A percentile compares a stretch with the other conserved stretches of the same genome.
Evolutionary conservation across 2,329 filamentous ascomycete species (phyloP).

Genomic region (Aschersonia sp.): DNA sequence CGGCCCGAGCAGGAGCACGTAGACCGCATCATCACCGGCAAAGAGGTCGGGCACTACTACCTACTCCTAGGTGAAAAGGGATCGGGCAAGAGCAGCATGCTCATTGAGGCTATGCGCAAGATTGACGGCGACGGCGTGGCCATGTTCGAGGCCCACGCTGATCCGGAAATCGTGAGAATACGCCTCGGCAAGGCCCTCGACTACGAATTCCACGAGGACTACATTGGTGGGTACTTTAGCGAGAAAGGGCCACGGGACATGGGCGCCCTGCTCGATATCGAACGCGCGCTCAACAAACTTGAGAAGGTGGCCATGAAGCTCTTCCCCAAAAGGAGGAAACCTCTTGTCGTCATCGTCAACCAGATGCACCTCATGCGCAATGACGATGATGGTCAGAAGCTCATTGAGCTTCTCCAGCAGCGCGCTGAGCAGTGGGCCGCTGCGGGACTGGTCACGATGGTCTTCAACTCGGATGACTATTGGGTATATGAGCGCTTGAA

Average conservation of each 20-base stretch:
- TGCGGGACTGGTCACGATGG: slow-evolving; percentile 73
- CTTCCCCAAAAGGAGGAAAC: slow-evolving; percentile 44
- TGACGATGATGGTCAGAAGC: slow-evolving; percentile 81
- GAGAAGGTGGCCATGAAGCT: slow-evolving; percentile 82
- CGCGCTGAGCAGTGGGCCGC: slow-evolving; percentile 95
- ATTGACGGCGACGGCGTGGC: slow-evolving; percentile 77
- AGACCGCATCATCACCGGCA: slow-evolving; percentile 68
- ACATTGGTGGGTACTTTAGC: slow-evolving; percentile 90
- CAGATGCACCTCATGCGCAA: slow-evolving; percentile 83
- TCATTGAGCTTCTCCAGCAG: slow-evolving; percentile 90
- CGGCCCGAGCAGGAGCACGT: slow-evolving; percentile 71
- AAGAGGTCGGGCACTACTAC: slow-evolving; percentile 69
- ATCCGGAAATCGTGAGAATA: slow-evolving; percentile 88
- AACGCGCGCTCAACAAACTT: slow-evolving; percentile 91
- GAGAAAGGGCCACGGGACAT: slow-evolving; percentile 86
- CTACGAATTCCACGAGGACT: slow-evolving; percentile 96
- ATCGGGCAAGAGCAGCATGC: slow-evolving; percentile 91
- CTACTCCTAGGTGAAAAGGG: slow-evolving; percentile 91
- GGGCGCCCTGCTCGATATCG: slow-evolving; percentile 84
- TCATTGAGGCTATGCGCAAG: slow-evolving; percentile 88
- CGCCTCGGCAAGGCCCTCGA: slow-evolving; percentile 86
- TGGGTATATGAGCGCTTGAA: slow-evolving; percentile 97
- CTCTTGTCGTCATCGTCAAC: slow-evolving; percentile 88
- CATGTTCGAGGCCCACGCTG: slow-evolving; percentile 93
- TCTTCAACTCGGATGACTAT: slow-evolving; percentile 95